A percentile compares a stretch with the other conserved stretches of the same genome.
These are phyloP conservation scores for Penicillium sp. DNA, from an alignment of 2,329 filamentous ascomycete species.

Conservation along the genomic window DNA sequence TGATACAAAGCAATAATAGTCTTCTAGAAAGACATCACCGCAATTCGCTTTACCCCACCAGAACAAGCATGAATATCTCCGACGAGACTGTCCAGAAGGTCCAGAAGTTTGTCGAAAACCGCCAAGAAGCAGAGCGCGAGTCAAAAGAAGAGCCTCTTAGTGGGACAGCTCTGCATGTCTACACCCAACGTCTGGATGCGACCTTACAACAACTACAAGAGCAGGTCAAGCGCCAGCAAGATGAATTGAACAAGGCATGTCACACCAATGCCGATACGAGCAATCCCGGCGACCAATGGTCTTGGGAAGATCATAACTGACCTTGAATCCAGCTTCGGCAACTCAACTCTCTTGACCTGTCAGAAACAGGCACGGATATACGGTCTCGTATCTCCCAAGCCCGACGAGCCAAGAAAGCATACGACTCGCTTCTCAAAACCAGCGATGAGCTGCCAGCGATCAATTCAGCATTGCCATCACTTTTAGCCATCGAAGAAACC, in stretches of 20 bases:
- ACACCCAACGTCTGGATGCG: slow-evolving; percentile 52
- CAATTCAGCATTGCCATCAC: slow-evolving; percentile 65
- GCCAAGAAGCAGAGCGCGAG: slow-evolving; percentile 35
- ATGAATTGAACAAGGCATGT: slow-evolving; percentile 46
- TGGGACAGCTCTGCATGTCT: slow-evolving; percentile 30
- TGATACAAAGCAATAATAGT: background rate
- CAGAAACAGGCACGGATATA: slow-evolving; percentile 28
- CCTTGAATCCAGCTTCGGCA: slow-evolving; percentile 32
- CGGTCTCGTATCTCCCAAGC: slow-evolving; percentile 45
- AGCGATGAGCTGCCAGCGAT: slow-evolving; percentile 64
- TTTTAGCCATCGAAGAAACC: slow-evolving; percentile 67
- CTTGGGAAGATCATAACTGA: too few species aligned
- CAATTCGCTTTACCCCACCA: background rate
- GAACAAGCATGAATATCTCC: slow-evolving; percentile 29
- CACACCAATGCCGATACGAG: too few species aligned
- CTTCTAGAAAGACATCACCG: background rate
- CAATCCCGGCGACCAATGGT: too few species aligned
- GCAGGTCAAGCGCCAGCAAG: slow-evolving; percentile 48
- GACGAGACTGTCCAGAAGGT: slow-evolving; percentile 35
- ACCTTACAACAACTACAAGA: slow-evolving; percentile 65
- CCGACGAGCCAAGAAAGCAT: slow-evolving; percentile 59
- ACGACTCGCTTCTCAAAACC: slow-evolving; percentile 58
- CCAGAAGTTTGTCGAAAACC: slow-evolving; percentile 34
- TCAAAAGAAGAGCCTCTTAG: slow-evolving; percentile 29
- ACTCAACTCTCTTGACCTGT: slow-evolving; percentile 30